Evolutionary conservation across 1,284 basidiomycete genomes (phyloP), one percentile per base, ranked within the genome.

Genomic region (Grifola frondosa): DNA sequence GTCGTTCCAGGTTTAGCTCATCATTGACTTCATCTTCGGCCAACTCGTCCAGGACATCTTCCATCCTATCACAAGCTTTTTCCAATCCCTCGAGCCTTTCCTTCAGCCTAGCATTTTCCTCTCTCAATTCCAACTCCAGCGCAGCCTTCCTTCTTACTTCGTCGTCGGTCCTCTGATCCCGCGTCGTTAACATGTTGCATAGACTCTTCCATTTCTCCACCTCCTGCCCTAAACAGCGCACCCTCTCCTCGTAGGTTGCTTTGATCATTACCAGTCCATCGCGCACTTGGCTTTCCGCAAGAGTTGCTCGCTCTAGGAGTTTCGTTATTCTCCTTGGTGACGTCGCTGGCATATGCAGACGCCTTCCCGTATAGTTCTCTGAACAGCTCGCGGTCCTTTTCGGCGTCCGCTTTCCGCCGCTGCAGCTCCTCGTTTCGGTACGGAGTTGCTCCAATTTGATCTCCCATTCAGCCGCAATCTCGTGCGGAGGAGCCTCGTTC

Each of bases 131-230:
- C 15, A 77, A 75, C 33, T 71, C 68, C 48, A 77, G 71, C 3
- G 78, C 81, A 4, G 84, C 82, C 10, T 70, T 68, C 44, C 64
- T 57, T 15, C 84, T 65, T 12, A 86, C 59, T 3, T 77, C 75
- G 39, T 86, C 83, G 49, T 80, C 72, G 24, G 78, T 83, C 42
- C 75, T 66, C 30, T 57, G 48, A 43, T 81, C 80, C 54, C 77
- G 77, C 59, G 75, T 71, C 47, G 72, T 66, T 24, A 81, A 48
- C 46, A 85, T 70, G 10, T 65, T 59, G 3, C 74, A 64, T 37
- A 75, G 55, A 16, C 58, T 64, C 42, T 69, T 69, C 71, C 74
- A 77, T 31, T 68, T 62, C 37, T 59, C 62, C 3, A 69, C 49
- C 23, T 84, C 78, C 3, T 63, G 67, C 52, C 78, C 71, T 15